A percentile compares a stretch with the other conserved stretches of the same genome.
Conservation (phyloP, 192 early-diverging fungal genomes). For the Backusella parvicylindrica region DNA sequence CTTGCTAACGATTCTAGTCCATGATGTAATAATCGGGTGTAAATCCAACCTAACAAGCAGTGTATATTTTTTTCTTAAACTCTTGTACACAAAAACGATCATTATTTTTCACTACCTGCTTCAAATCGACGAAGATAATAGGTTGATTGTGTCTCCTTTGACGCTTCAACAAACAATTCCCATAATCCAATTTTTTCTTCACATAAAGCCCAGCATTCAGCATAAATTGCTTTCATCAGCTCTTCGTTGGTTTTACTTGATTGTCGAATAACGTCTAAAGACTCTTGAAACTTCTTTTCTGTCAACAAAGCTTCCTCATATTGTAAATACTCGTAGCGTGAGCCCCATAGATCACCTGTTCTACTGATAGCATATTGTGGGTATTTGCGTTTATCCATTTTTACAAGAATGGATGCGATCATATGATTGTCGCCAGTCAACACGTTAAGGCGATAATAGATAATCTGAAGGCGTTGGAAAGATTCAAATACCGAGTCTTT, state of each 20-base stretch:
- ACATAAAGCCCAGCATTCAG: conserved; percentile 24
- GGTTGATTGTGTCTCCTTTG: background rate
- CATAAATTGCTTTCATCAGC: background rate
- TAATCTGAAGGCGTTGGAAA: conserved; percentile 41
- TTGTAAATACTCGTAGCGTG: conserved; percentile 32
- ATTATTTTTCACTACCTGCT: conserved; percentile 17
- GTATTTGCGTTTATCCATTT: conserved; percentile 35
- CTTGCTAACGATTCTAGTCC: conserved; percentile 48
- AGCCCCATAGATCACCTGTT: conserved; percentile 29
- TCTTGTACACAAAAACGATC: background rate
- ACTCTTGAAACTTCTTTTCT: conserved; percentile 23
- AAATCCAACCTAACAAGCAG: conserved; percentile 43
- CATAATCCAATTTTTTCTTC: conserved; percentile 25
- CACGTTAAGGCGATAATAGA: conserved; percentile 35
- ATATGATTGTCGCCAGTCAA: conserved; percentile 24
- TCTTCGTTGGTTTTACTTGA: background rate
- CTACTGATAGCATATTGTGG: conserved; percentile 38
- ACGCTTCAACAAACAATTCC: conserved; percentile 1
- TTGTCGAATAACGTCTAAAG: conserved; percentile 28
- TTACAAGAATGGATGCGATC: conserved; percentile 38
- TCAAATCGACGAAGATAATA: conserved; percentile 34
- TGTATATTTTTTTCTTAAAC: background rate
- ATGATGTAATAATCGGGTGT: conserved; percentile 56
- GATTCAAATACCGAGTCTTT: conserved; percentile 20
- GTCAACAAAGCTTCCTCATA: conserved; percentile 42